Evolutionary conservation across 176 grass and related monocot genomes (phyloP).

Genomic region (Bromus sterilis): DNA sequence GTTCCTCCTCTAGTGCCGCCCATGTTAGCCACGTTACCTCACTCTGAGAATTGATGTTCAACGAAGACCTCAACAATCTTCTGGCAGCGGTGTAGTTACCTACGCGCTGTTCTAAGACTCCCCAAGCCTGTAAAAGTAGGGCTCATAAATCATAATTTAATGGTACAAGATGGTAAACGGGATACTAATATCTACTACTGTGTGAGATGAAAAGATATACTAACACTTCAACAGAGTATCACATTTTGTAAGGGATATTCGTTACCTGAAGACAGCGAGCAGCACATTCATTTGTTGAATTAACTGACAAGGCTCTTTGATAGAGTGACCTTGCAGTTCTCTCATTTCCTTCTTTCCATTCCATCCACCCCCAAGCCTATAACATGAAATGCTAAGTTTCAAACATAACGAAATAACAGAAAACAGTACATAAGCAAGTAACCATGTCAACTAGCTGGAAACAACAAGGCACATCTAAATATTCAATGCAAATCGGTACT

Average conservation of each 20-base stretch:
- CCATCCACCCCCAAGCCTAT: slow-evolving; percentile 99
- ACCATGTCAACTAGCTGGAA: neutral
- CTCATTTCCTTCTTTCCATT: slow-evolving; percentile 95
- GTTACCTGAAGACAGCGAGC: slow-evolving; percentile 90
- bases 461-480: neutral
- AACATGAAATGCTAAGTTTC: slow-evolving; percentile 4
- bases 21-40: slow-evolving; percentile 98
- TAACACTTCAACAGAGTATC: neutral
- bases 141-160: neutral
- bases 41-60: slow-evolving; percentile 96
- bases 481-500: neutral
- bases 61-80: slow-evolving; percentile 80
- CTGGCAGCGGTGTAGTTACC: slow-evolving; percentile 73
- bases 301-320: slow-evolving; percentile 78
- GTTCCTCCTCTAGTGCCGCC: slow-evolving; percentile 72
- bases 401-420: neutral
- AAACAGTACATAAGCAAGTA: neutral
- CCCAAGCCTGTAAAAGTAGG: slow-evolving; percentile 70
- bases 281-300: slow-evolving; percentile 86
- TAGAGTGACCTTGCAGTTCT: slow-evolving; percentile 83
- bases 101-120: slow-evolving; percentile 84
- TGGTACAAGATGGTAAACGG: neutral
- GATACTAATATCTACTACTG: too few species aligned
- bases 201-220: neutral
- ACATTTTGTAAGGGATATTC: neutral